Evolutionary conservation across 345 rosid species (phyloP).

Genomic region (Acer yangbiense): DNA sequence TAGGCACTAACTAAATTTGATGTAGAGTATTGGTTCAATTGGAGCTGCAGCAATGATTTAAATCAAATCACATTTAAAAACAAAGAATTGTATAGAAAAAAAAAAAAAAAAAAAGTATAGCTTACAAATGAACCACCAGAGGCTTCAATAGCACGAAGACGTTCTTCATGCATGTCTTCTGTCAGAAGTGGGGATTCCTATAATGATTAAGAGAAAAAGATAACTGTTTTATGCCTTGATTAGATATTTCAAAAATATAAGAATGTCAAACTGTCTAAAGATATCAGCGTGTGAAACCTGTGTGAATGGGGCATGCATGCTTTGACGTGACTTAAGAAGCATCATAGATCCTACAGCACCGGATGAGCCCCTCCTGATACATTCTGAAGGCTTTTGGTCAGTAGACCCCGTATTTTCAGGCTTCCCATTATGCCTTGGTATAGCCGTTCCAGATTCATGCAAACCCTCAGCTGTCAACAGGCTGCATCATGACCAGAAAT

Average conservation of each 20-base stretch:
- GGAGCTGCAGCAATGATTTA: conserved; percentile 10
- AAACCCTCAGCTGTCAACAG: conserved; percentile 30
- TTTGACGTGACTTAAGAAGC: conserved; percentile 79
- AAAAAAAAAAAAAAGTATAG: conserved; percentile 14
- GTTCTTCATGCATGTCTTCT: conserved; percentile 99
- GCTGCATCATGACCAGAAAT: conserved; percentile 33
- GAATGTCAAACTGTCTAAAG: conserved; percentile 16
- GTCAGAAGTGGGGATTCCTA: conserved; percentile 96
- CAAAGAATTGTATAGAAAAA: conserved; percentile 13
- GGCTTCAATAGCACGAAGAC: conserved; percentile 88
- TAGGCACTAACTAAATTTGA: background rate
- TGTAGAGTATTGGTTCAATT: background rate
- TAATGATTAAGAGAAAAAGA: conserved; percentile 20
- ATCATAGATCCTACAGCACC: conserved; percentile 79
- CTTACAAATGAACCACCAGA: conserved; percentile 86
- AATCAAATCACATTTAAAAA: background rate
- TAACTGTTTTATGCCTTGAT: conserved; percentile 3
- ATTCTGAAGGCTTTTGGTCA: conserved; percentile 42
- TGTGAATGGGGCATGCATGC: conserved; percentile 94
- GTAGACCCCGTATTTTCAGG: conserved; percentile 34
- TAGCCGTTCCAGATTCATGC: conserved; percentile 24
- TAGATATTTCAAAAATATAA: background rate
- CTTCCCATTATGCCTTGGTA: conserved; percentile 28
- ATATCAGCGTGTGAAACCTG: conserved; percentile 52
- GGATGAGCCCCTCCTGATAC: conserved; percentile 80